Evolutionary conservation across 768 basidiomycete genomes (phyloP).

Genomic region (Paxillus involutus): DNA sequence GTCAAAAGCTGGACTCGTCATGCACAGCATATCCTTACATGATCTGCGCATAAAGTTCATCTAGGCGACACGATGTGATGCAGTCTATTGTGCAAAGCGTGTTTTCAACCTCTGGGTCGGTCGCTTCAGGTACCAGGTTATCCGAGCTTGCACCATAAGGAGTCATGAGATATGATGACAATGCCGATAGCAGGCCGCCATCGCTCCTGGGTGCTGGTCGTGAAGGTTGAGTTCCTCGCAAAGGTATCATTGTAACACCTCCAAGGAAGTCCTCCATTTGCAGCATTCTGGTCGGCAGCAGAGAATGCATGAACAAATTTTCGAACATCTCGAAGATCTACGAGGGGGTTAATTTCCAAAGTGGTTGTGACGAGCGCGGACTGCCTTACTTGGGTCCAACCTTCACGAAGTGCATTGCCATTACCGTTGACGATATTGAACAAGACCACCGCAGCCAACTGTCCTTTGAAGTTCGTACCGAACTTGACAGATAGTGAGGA

Average conservation of each 20-base stretch:
- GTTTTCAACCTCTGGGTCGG: constrained; percentile 88
- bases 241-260: constrained; percentile 90
- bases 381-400: constrained; percentile 80
- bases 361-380: neutral
- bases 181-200: constrained; percentile 87
- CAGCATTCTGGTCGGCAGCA: constrained; percentile 86
- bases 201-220: constrained; percentile 67
- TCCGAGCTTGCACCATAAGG: constrained; percentile 82
- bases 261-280: constrained; percentile 99
- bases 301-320: constrained; percentile 90
- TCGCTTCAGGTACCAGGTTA: constrained; percentile 81
- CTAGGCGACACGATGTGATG: constrained; percentile 88
- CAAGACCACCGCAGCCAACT: constrained; percentile 93
- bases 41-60: constrained; percentile 92
- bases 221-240: constrained; percentile 71
- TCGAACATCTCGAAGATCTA: constrained; percentile 99
- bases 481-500: constrained; percentile 91
- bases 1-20: constrained; percentile 6
- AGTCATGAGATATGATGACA: constrained; percentile 96
- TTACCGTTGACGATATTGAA: constrained; percentile 98
- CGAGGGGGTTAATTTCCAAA: constrained; percentile 1
- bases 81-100: constrained; percentile 96
- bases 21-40: constrained; percentile 55
- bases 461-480: constrained; percentile 92
- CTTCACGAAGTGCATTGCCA: constrained; percentile 89